These are phyloP conservation scores for Sporopachydermia cereana DNA, from an alignment of 1,139 yeast species.

Conservation along the genomic window DNA sequence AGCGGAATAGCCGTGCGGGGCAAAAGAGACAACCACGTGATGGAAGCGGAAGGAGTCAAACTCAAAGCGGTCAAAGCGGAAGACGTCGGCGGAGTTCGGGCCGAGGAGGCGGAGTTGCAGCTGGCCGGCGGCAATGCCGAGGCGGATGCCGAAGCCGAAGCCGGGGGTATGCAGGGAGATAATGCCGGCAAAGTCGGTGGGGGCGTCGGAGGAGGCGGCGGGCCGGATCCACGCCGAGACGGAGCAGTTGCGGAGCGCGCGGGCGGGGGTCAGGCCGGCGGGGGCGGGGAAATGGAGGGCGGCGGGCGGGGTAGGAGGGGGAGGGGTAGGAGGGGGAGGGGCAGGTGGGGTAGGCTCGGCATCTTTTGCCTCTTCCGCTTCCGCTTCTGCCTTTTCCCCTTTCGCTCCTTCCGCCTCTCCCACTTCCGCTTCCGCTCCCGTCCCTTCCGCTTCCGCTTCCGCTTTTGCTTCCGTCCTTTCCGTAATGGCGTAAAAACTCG, in stretches of 20 bases:
- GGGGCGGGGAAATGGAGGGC: background rate
- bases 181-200: background rate
- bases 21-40: background rate
- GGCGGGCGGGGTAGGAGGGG: too few species aligned
- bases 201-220: background rate
- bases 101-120: background rate
- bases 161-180: background rate
- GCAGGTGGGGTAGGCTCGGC: too few species aligned
- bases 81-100: background rate
- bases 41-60: conserved; percentile 3
- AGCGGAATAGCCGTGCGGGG: background rate
- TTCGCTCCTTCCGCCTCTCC: background rate
- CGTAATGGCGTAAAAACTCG: background rate
- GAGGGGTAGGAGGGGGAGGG: too few species aligned
- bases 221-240: background rate
- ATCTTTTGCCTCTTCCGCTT: too few species aligned
- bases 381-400: background rate
- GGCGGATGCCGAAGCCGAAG: background rate
- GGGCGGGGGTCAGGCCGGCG: background rate
- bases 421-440: background rate
- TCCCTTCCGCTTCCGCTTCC: background rate
- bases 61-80: background rate
- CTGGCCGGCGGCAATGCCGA: background rate
- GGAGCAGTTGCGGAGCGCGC: background rate
- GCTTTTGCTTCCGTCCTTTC: background rate